Conservation (phyloP, 2,329 filamentous ascomycete genomes). For the Ceratocystiopsis minuta region DNA sequence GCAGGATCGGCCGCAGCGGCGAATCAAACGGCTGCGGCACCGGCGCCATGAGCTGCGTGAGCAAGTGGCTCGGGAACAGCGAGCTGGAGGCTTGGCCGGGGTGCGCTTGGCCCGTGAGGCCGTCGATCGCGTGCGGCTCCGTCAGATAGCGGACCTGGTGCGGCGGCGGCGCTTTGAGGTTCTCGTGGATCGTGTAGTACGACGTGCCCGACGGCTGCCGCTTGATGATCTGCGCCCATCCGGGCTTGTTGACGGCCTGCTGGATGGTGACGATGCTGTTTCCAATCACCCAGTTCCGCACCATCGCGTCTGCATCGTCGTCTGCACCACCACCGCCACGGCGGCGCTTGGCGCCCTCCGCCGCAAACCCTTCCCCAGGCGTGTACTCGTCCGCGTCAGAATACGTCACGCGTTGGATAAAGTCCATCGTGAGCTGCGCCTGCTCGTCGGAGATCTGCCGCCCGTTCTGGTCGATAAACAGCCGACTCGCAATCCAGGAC, state of each 20-base stretch:
- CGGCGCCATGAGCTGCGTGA: slow-evolving; percentile 51
- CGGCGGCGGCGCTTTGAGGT: slow-evolving; percentile 37
- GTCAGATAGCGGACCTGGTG: slow-evolving; percentile 23
- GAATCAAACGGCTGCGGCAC: slow-evolving; percentile 37
- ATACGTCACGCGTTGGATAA: slow-evolving; percentile 79
- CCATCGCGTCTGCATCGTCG: neutral
- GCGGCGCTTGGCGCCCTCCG: slow-evolving; percentile 11
- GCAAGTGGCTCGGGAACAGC: slow-evolving; percentile 54
- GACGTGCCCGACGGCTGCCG: slow-evolving; percentile 53
- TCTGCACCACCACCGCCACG: neutral
- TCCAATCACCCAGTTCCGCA: slow-evolving; percentile 52
- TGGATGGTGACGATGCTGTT: slow-evolving; percentile 59
- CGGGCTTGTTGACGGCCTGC: slow-evolving; percentile 41
- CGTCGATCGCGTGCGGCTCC: neutral
- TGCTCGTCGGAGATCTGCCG: slow-evolving; percentile 72
- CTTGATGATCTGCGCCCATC: slow-evolving; percentile 53
- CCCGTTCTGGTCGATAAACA: slow-evolving; percentile 63
- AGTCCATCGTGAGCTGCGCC: slow-evolving; percentile 81
- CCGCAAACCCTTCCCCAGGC: slow-evolving; percentile 39
- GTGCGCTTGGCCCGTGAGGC: slow-evolving; percentile 7
- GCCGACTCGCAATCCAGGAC: slow-evolving; percentile 73
- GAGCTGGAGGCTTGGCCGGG: slow-evolving; percentile 34
- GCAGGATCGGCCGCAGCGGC: slow-evolving; percentile 50
- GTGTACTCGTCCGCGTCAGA: slow-evolving; percentile 67
- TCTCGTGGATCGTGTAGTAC: slow-evolving; percentile 39